phyloP scores from a whole-genome alignment of 495 filamentous ascomycete genomes.

The Tricharina praecox region DNA sequence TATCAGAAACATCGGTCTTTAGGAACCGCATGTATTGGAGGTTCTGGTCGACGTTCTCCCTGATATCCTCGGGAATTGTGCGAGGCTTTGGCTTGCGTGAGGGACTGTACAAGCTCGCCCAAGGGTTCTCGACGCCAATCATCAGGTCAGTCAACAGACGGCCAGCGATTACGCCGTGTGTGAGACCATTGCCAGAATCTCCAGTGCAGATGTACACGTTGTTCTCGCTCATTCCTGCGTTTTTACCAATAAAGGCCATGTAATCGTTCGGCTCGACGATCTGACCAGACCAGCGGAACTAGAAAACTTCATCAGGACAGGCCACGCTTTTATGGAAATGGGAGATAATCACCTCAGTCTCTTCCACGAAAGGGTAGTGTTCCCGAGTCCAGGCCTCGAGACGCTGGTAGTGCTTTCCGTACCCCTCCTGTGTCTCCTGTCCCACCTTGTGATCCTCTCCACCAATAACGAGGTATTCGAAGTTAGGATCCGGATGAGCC shows the following conservation, averaged over 20 bases:
- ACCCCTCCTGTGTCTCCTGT: constrained; percentile 30
- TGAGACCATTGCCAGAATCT: constrained; percentile 44
- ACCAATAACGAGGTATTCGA: constrained; percentile 43
- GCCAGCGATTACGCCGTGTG: constrained; percentile 39
- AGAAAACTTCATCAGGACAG: too few species aligned
- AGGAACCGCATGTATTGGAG: constrained; percentile 40
- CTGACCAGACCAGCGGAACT: constrained; percentile 42
- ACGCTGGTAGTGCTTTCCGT: constrained; percentile 29
- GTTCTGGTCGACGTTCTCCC: constrained; percentile 38
- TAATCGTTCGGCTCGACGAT: constrained; percentile 40
- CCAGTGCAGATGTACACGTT: constrained; percentile 40
- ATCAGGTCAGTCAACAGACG: constrained; percentile 40
- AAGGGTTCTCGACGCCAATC: constrained; percentile 32
- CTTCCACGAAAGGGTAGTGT: constrained; percentile 36
- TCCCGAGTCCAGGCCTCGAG: constrained; percentile 37
- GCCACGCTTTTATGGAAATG: too few species aligned
- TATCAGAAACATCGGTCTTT: constrained; percentile 38
- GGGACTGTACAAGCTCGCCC: constrained; percentile 36
- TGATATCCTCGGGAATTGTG: constrained; percentile 30
- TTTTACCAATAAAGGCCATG: constrained; percentile 40
- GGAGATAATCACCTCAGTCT: too few species aligned
- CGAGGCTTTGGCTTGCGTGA: constrained; percentile 30
- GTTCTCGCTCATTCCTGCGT: constrained; percentile 33
- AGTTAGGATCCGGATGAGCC: constrained; percentile 32
- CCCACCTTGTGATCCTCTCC: constrained; percentile 47